These are phyloP conservation scores for Skeletonema tropicum DNA, from an alignment of 108 stramenopile genomes.

Conservation along the genomic window DNA sequence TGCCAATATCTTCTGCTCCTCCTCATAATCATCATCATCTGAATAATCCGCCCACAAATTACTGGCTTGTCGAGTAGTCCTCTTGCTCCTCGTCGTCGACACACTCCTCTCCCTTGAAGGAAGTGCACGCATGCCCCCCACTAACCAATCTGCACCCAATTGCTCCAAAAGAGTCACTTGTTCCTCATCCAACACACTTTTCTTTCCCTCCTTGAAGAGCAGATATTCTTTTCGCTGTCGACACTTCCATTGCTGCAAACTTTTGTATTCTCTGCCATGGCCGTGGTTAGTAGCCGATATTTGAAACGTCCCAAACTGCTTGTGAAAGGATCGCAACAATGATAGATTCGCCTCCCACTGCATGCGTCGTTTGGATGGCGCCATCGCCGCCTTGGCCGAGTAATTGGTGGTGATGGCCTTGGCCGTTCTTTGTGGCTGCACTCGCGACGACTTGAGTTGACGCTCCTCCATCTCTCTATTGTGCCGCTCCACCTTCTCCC, in stretches of 20 bases:
- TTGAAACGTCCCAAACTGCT: not conserved
- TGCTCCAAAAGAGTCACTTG: not conserved
- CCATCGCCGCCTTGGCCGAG: not conserved
- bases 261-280: not conserved
- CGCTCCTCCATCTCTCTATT: slow-evolving; percentile 1
- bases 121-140: not conserved
- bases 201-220: not conserved
- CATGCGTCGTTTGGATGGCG: not conserved
- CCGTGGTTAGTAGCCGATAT: not conserved
- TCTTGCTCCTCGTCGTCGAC: not conserved
- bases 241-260: not conserved
- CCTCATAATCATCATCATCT: slow-evolving; percentile 8
- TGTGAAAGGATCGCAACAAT: not conserved
- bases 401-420: not conserved
- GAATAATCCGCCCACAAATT: not conserved
- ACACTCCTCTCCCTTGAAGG: not conserved
- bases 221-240: slow-evolving; percentile 6
- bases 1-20: not conserved
- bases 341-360: not conserved
- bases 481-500: not conserved
- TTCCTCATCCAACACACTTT: slow-evolving; percentile 5
- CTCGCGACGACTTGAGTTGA: not conserved
- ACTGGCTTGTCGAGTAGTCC: not conserved
- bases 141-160: not conserved
- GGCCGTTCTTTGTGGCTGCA: slow-evolving; percentile 5